Percentiles rank a stretch among this genome's conserved stretches.
phyloP scores from a whole-genome alignment of 2,329 filamentous ascomycete genomes.

The Ceratocystis harringtonii region DNA sequence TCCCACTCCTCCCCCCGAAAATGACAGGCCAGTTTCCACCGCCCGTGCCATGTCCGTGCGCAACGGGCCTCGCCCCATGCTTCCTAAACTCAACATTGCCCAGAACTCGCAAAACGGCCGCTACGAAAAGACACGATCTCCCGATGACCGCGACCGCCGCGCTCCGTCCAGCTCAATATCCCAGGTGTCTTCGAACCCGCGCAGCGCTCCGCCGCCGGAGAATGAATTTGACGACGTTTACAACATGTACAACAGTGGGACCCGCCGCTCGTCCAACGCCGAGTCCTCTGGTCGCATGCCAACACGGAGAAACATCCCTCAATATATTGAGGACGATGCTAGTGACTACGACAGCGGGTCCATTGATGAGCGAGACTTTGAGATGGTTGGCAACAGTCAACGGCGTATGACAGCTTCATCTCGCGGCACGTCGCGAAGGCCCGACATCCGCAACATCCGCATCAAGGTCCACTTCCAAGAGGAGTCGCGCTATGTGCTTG shows the following conservation, averaged over 20 bases:
- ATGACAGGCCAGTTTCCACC: constrained; percentile 44
- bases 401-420: constrained; percentile 30
- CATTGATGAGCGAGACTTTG: constrained; percentile 64
- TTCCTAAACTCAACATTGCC: constrained; percentile 49
- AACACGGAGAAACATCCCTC: constrained; percentile 31
- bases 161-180: constrained; percentile 12
- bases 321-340: constrained; percentile 61
- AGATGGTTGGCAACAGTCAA: constrained; percentile 49
- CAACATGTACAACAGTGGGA: constrained; percentile 15
- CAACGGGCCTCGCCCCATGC: constrained; percentile 44
- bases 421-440: constrained; percentile 42
- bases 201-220: constrained; percentile 15
- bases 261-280: constrained; percentile 30
- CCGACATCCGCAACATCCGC: constrained; percentile 62
- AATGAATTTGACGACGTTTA: constrained; percentile 25
- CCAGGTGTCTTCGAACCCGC: constrained; percentile 11
- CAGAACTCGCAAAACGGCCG: constrained; percentile 37
- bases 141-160: constrained; percentile 22
- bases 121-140: constrained; percentile 41
- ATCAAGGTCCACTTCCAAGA: constrained; percentile 80
- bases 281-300: constrained; percentile 29
- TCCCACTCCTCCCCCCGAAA: constrained; percentile 93
- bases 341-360: constrained; percentile 56
- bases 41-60: constrained; percentile 46
- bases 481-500: constrained; percentile 87